Evolutionary conservation across 257 asterid species (phyloP).

Genomic region (Capsicum pubescens): DNA sequence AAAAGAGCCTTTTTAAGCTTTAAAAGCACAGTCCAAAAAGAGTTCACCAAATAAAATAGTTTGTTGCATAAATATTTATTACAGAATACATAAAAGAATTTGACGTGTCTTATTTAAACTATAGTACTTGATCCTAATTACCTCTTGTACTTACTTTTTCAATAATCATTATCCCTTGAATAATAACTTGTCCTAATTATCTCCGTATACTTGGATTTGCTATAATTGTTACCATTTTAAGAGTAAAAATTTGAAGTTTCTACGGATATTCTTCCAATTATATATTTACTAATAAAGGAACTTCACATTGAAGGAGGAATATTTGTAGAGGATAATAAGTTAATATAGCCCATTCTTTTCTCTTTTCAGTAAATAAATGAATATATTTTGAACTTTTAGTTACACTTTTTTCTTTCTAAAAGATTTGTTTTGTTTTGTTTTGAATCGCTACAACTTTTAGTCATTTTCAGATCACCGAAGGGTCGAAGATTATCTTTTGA

Average conservation of each 20-base stretch:
- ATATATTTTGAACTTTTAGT: constrained; percentile 26
- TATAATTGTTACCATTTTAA: no score
- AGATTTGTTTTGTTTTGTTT: constrained; percentile 11
- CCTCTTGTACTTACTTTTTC: no score
- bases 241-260: no score
- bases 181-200: no score
- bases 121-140: no score
- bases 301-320: constrained; percentile 32
- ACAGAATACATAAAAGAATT: no score
- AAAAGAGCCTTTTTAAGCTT: not conserved
- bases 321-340: not conserved
- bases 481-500: constrained; percentile 28
- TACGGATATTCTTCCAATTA: not conserved
- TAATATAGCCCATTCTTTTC: constrained; percentile 19
- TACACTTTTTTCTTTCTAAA: constrained; percentile 27
- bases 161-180: no score
- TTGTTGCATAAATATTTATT: not conserved
- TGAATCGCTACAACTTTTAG: constrained; percentile 23
- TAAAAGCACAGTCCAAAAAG: constrained; percentile 33
- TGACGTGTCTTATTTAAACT: no score
- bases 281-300: constrained; percentile 10
- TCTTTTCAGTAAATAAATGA: constrained; percentile 23
- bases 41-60: constrained; percentile 15
- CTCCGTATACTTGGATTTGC: no score
- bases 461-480: constrained; percentile 30